phyloP scores from a whole-genome alignment of 192 early-diverging fungal species.

The Mortierella hygrophila region DNA sequence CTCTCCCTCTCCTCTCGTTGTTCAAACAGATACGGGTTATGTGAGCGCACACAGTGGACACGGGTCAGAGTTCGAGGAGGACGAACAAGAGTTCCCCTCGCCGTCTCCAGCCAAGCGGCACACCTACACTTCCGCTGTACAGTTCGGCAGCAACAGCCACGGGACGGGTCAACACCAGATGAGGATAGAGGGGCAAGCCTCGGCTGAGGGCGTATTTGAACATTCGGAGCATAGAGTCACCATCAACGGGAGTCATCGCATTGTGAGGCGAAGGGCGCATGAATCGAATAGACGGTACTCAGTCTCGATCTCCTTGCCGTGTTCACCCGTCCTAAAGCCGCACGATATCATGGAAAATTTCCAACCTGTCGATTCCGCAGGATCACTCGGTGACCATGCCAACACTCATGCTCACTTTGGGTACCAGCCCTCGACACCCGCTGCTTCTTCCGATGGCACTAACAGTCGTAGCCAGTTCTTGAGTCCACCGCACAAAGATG shows the following conservation, averaged over 20 bases:
- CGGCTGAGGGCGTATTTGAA: neutral
- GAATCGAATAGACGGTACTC: constrained; percentile 16
- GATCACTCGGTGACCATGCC: neutral
- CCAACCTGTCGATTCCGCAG: constrained; percentile 27
- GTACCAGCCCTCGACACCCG: neutral
- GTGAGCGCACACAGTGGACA: constrained; percentile 52
- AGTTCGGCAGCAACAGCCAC: neutral
- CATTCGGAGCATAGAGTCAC: neutral
- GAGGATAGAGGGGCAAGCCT: neutral
- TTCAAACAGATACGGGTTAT: constrained; percentile 28
- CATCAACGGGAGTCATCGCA: neutral
- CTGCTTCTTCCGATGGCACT: neutral
- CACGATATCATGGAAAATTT: constrained; percentile 44
- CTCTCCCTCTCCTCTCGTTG: too few species aligned
- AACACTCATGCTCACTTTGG: neutral
- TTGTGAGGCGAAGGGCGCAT: neutral
- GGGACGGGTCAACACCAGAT: neutral
- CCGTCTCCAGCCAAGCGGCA: neutral
- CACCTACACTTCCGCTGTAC: neutral
- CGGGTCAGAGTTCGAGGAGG: constrained; percentile 50
- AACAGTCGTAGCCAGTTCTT: neutral
- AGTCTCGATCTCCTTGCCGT: constrained; percentile 26
- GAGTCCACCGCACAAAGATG: constrained; percentile 11
- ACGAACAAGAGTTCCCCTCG: constrained; percentile 14
- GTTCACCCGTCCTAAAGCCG: constrained; percentile 27